Base-by-base conservation (phyloP, 2,329 filamentous ascomycete genomes). In the Fusarium albosuccineum region DNA sequence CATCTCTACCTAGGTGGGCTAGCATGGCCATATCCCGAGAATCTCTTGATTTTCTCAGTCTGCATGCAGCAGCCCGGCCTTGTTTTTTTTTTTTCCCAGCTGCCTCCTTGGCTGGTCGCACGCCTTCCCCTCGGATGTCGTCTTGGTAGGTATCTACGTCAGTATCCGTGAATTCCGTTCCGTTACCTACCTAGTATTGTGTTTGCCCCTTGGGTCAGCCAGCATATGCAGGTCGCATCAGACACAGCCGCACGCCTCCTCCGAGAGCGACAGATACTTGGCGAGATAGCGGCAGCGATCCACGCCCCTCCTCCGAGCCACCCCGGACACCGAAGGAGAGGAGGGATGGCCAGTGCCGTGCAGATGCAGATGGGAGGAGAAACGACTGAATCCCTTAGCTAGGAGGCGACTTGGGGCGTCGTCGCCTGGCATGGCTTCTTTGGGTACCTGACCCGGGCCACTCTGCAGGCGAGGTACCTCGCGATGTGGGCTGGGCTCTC, bases 211-310 rank as follows among this genome's bases (percentile, higher is more conserved):
- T 58, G 41, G 57, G 45, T 65, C 57, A 67, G 59, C 64, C 60
- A 67, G 62, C 64, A 61, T 67, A 68, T 68, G 61, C 66, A 66
- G 51, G 57, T 62, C 39, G 41, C 26, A 55, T 37, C 55, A 68
- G 22, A 66, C 66, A 68, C 66, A 68, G 66, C 66, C 66, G 65
- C 66, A 68, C 66, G 66, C 66, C 66, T 68, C 65, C 65, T 68
- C 66, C 66, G 66, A 68, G 30, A 53, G 37, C 33, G 13, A 10
- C 48, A 22, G 22, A 22, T 22, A 22, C 22, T 22, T 22, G 22
- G 22, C 22, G 22, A 22, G 22, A 22, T 22, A 22, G 22, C 22
- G 22, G 22, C 22, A 22, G 22, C 22, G 22, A 22, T 22, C 48
- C 53, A 68, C 66, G 42, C 65, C 66, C 65, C 16, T 14, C 41